Conservation (phyloP, 805 yeast species). For the Pichia californica region DNA sequence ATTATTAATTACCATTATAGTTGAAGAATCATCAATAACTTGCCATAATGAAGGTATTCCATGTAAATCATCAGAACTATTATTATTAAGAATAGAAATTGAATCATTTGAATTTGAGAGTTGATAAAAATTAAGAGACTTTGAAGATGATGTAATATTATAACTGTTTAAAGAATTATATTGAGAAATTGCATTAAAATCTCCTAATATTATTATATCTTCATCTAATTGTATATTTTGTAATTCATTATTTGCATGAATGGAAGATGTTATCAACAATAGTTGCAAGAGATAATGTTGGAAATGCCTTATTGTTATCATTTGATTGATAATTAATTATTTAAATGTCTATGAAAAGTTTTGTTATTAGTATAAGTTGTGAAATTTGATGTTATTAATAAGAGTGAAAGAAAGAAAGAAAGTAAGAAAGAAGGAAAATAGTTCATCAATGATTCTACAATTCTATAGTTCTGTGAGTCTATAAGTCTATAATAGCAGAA, state of each 20-base stretch:
- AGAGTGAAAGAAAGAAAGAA: neutral
- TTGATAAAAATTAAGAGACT: conserved; percentile 16
- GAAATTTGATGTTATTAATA: neutral
- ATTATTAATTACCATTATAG: conserved; percentile 20
- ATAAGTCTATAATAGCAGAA: too few relatives aligned
- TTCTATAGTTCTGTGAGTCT: too few relatives aligned
- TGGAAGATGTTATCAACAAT: neutral
- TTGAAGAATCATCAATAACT: conserved; percentile 2
- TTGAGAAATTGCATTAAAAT: conserved; percentile 18
- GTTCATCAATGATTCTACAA: neutral
- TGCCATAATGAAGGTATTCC: conserved; percentile 10
- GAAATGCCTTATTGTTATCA: neutral
- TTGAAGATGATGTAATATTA: conserved; percentile 17
- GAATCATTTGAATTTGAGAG: conserved; percentile 15
- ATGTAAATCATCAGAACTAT: neutral
- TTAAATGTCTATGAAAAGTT: too few relatives aligned
- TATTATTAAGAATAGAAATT: neutral
- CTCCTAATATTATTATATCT: conserved; percentile 22
- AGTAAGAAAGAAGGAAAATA: neutral
- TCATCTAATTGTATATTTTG: conserved; percentile 12
- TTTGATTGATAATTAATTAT: too few relatives aligned
- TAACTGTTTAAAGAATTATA: conserved; percentile 16
- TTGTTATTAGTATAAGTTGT: too few relatives aligned
- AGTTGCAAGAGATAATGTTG: neutral
- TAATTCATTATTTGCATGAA: neutral